These are phyloP conservation scores for Pseudomonodictys pantanalensis DNA, from an alignment of 495 filamentous ascomycete species.

Conservation along the genomic window DNA sequence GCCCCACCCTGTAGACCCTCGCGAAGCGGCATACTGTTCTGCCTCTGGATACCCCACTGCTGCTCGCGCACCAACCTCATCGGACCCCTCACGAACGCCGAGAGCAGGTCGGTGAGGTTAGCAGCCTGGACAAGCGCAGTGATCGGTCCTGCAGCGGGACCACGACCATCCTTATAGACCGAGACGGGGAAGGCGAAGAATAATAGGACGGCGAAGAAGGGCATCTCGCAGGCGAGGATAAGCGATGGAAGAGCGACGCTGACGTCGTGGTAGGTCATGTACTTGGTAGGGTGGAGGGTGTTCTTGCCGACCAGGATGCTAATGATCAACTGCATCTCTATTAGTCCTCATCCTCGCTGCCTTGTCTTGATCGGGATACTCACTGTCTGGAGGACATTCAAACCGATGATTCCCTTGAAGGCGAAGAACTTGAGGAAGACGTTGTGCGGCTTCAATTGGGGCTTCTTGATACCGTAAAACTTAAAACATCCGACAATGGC, in stretches of 20 bases:
- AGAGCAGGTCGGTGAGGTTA: conserved; percentile 19
- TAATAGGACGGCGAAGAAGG: conserved; percentile 21
- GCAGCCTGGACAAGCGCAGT: conserved; percentile 15
- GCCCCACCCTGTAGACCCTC: too few species aligned
- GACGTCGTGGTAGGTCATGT: conserved; percentile 25
- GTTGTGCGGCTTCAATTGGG: conserved; percentile 8
- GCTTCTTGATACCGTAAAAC: conserved; percentile 33
- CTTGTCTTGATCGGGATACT: background rate
- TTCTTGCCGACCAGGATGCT: conserved; percentile 20
- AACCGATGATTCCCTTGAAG: conserved; percentile 37
- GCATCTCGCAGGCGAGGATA: conserved; percentile 27
- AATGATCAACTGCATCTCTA: conserved; percentile 27
- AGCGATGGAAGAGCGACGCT: conserved; percentile 16
- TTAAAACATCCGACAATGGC: conserved; percentile 28
- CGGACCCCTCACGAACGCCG: conserved; percentile 21
- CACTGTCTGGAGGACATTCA: conserved; percentile 36
- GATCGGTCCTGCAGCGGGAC: background rate
- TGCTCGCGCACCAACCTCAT: conserved; percentile 25
- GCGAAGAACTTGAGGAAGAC: conserved; percentile 32
- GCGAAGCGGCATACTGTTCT: conserved; percentile 11
- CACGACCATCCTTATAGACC: conserved; percentile 5
- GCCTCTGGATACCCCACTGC: conserved; percentile 10
- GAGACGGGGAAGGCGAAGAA: conserved; percentile 12
- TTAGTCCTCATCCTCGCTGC: background rate
- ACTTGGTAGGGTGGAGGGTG: conserved; percentile 19